Evolutionary conservation across 2,329 filamentous ascomycete species (phyloP), one percentile per base, ranked within the genome.

Genomic region (Dactylella cylindrospora): DNA sequence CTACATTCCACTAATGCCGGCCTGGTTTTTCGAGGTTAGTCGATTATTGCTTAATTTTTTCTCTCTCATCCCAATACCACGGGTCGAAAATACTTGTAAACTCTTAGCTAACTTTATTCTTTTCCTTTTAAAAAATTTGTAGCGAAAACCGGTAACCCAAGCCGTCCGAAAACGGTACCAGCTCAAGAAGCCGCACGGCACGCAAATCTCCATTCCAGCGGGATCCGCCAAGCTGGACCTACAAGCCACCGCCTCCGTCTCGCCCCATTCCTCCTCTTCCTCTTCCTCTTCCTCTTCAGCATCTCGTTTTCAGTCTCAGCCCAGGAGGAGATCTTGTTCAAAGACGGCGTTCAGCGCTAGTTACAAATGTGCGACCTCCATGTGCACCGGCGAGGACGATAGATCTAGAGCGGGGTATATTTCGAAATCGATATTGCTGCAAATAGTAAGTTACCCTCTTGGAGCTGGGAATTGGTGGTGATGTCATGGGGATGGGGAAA

Each of bases 401-500:
- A 31, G 32, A 45, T 39, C 28, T 13, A n/a, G n/a, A n/a, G n/a
- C n/a, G n/a, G 10, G 36, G 5, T 44, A 43, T 25, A 29, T 62
- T 19, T 17, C 49, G 22, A 54, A 50, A 26, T 49, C 57, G 7
- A 46, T 62, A 39, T 35, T 47, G 22, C 20, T 62, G 36, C 57
- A 62, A 62, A 49, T 62, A 54, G 57, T 62, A 53, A 54, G 57
- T 12, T 44, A 44, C n/a, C n/a, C n/a, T n/a, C n/a, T n/a, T n/a
- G n/a, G n/a, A n/a, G n/a, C n/a, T n/a, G n/a, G n/a, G n/a, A n/a
- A n/a, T n/a, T n/a, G n/a, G n/a, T n/a, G n/a, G n/a, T n/a, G n/a
- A n/a, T n/a, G n/a, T n/a, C n/a, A n/a, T n/a, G n/a, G n/a, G n/a
- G n/a, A n/a, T n/a, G n/a, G n/a, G n/a, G n/a, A n/a, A n/a, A n/a